A percentile compares a stretch with the other conserved stretches of the same genome.
Conservation (phyloP, 352 stramenopile genomes). For the Globisporangium okanoganense region DNA sequence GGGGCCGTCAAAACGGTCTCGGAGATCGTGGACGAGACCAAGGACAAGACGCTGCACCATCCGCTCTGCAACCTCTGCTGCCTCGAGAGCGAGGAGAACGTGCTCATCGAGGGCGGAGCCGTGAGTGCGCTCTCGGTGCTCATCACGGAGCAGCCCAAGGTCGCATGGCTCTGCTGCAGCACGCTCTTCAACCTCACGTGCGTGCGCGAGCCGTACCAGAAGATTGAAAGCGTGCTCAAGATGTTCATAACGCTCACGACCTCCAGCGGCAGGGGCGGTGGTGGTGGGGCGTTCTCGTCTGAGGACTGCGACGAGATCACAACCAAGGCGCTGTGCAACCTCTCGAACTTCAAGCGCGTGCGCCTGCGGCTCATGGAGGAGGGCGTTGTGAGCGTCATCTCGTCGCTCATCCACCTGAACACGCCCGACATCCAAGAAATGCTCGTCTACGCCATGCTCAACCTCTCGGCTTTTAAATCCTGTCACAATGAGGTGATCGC, state of each 20-base stretch:
- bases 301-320: conserved; percentile 47
- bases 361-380: conserved; percentile 85
- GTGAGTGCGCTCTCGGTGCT: conserved; percentile 76
- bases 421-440: conserved; percentile 52
- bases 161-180: conserved; percentile 58
- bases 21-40: conserved; percentile 60
- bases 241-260: conserved; percentile 65
- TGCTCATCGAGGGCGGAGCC: conserved; percentile 78
- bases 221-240: conserved; percentile 87
- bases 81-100: conserved; percentile 65
- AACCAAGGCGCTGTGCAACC: conserved; percentile 83
- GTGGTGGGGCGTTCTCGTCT: too few species aligned
- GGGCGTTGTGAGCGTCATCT: conserved; percentile 74
- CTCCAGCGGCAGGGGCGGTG: too few species aligned
- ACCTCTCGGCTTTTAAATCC: conserved; percentile 53
- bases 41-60: conserved; percentile 70
- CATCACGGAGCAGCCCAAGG: conserved; percentile 74
- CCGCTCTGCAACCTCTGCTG: conserved; percentile 85
- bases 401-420: conserved; percentile 48
- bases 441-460: conserved; percentile 67
- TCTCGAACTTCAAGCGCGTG: conserved; percentile 84
- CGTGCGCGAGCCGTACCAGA: conserved; percentile 77
- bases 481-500: conserved; percentile 71
- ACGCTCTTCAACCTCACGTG: conserved; percentile 90
- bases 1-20: conserved; percentile 70